Conservation (phyloP, 768 basidiomycete species). For the Zangia roseola region DNA sequence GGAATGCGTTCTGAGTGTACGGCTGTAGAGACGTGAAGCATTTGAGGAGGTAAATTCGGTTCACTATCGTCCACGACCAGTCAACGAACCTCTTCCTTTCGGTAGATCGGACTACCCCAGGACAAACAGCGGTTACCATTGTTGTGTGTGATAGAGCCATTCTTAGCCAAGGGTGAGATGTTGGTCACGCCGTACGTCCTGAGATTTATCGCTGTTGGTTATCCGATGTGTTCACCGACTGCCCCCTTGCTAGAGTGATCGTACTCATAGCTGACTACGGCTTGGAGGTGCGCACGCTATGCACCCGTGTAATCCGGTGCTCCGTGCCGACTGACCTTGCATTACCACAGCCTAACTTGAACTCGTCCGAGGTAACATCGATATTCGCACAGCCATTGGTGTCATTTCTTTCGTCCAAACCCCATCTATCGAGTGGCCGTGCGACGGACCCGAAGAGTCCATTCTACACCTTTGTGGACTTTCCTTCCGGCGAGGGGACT, state of each 20-base stretch:
- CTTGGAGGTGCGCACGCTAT: slow-evolving; percentile 48
- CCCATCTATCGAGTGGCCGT: slow-evolving; percentile 59
- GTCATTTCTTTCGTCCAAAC: slow-evolving; percentile 63
- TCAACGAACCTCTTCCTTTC: neutral
- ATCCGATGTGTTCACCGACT: neutral
- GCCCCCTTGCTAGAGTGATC: slow-evolving; percentile 57
- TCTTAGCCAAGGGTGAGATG: slow-evolving; percentile 65
- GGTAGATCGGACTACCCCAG: slow-evolving; percentile 77
- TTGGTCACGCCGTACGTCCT: slow-evolving; percentile 82
- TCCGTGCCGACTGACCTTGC: neutral
- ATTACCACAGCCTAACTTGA: slow-evolving; percentile 66
- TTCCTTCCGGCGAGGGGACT: slow-evolving; percentile 41
- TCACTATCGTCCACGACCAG: neutral
- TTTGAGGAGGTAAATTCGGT: slow-evolving; percentile 72
- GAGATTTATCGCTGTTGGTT: neutral
- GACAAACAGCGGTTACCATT: slow-evolving; percentile 70
- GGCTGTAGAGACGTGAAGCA: slow-evolving; percentile 74
- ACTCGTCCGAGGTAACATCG: slow-evolving; percentile 71
- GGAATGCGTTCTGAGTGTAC: neutral
- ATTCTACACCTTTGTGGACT: slow-evolving; percentile 67
- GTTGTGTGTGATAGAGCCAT: slow-evolving; percentile 77
- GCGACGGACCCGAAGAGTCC: slow-evolving; percentile 43
- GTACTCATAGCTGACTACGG: slow-evolving; percentile 81
- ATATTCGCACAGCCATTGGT: slow-evolving; percentile 85
- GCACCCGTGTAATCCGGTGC: neutral